A percentile compares a stretch with the other conserved stretches of the same genome.
These are phyloP conservation scores for Articulospora tetracladia DNA, from an alignment of 495 filamentous ascomycete species.

Conservation along the genomic window DNA sequence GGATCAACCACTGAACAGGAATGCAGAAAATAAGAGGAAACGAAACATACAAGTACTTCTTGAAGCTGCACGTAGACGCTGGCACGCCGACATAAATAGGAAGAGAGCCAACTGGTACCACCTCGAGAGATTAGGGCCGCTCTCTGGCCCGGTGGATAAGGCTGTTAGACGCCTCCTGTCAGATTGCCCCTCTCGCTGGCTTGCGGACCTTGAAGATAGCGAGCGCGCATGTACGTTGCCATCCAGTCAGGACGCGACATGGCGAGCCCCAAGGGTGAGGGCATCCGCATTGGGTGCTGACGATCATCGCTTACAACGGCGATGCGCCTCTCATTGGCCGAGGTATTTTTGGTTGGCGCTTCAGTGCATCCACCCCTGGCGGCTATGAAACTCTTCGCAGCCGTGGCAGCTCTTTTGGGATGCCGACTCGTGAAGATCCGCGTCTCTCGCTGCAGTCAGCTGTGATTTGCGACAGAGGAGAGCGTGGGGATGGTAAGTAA, in stretches of 20 bases:
- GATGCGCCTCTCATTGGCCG: background rate
- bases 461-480: background rate
- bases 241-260: slow-evolving; percentile 5
- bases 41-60: slow-evolving; percentile 24
- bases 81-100: slow-evolving; percentile 22
- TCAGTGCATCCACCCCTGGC: slow-evolving; percentile 8
- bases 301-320: background rate
- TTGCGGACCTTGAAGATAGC: slow-evolving; percentile 4
- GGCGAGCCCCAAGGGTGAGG: background rate
- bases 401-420: slow-evolving; percentile 35
- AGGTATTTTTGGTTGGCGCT: slow-evolving; percentile 19
- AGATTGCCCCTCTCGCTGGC: slow-evolving; percentile 11
- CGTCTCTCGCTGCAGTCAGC: background rate
- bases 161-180: slow-evolving; percentile 13
- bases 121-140: background rate
- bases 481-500: background rate
- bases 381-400: slow-evolving; percentile 48
- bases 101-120: background rate
- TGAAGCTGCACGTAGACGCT: slow-evolving; percentile 13
- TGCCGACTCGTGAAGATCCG: background rate
- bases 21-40: slow-evolving; percentile 18
- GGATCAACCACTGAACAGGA: slow-evolving; percentile 18
- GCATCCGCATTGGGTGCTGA: background rate
- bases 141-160: background rate
- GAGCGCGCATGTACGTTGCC: background rate